These are phyloP conservation scores for Phytopythium chamaehyphon DNA, from an alignment of 352 stramenopile genomes.

Conservation along the genomic window DNA sequence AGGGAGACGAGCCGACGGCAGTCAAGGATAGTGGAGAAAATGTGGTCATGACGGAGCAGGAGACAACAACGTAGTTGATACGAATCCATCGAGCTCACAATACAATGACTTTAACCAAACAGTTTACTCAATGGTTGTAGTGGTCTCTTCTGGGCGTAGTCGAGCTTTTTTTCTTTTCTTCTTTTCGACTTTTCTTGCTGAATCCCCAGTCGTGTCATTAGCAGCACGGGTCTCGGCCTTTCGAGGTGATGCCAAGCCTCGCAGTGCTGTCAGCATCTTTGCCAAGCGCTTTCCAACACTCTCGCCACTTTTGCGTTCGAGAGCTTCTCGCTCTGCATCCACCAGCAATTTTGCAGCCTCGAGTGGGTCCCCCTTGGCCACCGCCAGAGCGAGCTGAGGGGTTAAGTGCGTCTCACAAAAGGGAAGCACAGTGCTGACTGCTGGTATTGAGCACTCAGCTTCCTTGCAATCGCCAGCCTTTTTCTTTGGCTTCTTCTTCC, in stretches of 20 bases:
- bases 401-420: slow-evolving; percentile 62
- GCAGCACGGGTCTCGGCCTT: too few species aligned
- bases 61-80: neutral
- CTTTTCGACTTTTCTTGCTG: too few species aligned
- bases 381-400: slow-evolving; percentile 58
- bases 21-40: neutral
- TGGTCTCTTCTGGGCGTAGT: too few species aligned
- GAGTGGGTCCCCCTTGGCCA: slow-evolving; percentile 45
- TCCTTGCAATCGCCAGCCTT: neutral
- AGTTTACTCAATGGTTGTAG: too few species aligned
- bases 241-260: too few species aligned
- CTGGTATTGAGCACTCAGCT: neutral
- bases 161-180: too few species aligned
- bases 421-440: neutral
- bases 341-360: slow-evolving; percentile 61
- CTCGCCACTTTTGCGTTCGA: neutral
- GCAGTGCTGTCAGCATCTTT: neutral
- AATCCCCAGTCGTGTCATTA: too few species aligned
- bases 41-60: neutral
- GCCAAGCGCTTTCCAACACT: neutral
- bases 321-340: neutral
- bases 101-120: too few species aligned
- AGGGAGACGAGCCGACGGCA: neutral
- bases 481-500: slow-evolving; percentile 12
- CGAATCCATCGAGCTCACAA: too few species aligned